These are phyloP conservation scores for Panicum virgatum DNA, from an alignment of 202 grass and related monocot species.

Conservation along the genomic window DNA sequence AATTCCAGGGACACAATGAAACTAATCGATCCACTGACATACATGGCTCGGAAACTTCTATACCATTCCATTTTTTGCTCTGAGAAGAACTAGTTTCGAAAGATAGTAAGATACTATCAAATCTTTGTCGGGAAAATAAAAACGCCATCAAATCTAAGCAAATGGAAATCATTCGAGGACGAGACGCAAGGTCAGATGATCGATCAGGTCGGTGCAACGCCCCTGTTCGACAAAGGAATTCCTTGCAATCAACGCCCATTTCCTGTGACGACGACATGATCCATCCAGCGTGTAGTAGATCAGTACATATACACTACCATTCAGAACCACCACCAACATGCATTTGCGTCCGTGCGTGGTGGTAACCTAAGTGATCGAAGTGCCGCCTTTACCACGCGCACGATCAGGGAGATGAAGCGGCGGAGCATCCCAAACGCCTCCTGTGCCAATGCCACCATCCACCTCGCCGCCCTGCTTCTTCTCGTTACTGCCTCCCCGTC, in stretches of 20 bases:
- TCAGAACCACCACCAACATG: neutral
- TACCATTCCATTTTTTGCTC: neutral
- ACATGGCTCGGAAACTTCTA: neutral
- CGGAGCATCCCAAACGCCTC: neutral
- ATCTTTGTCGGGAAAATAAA: neutral
- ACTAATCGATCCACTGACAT: neutral
- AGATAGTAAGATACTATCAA: neutral
- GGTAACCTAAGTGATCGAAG: neutral
- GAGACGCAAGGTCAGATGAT: too few relatives aligned
- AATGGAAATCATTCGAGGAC: neutral
- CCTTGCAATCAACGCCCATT: slow-evolving; percentile 49
- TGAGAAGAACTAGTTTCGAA: neutral
- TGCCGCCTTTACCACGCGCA: slow-evolving; percentile 18
- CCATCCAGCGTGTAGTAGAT: neutral
- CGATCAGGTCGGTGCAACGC: neutral
- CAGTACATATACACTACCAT: neutral
- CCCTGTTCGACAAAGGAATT: slow-evolving; percentile 20
- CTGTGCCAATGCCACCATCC: neutral
- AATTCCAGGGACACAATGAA: neutral
- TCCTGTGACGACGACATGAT: neutral
- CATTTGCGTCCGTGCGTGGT: too few relatives aligned
- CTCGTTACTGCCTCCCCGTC: neutral
- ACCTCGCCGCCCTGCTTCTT: neutral
- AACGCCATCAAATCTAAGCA: neutral
- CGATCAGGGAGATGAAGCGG: slow-evolving; percentile 14